Evolutionary conservation across 2,329 filamentous ascomycete species (phyloP), one percentile per base, ranked within the genome.

Genomic region (Amylocarpus encephaloides): DNA sequence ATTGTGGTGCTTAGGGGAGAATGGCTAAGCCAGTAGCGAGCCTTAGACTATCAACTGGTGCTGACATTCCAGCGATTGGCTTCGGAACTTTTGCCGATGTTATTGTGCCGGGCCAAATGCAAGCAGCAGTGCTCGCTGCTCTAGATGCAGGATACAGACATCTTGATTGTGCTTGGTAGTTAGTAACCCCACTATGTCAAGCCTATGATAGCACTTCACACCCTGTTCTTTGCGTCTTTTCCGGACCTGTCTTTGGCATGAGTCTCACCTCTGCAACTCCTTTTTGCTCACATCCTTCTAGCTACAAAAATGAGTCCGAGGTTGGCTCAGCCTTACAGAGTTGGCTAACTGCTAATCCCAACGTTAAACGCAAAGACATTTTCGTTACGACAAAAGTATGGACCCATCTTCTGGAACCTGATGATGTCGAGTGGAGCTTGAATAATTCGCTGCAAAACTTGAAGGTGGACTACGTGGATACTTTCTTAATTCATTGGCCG

Each of bases 401-500:
- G 60, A 83, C 82, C 62, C 88, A 86, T 48, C 88, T 86, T 70
- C 82, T 84, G 67, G 57, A 73, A 66, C 58, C 62, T 2, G 79
- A 78, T 40, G 76, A 83, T 18, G 80, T 82, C 5, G 81, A 85
- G 68, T 73, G 84, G 64, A 82, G 79, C 38, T 74, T 92, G 35
- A 79, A 88, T 57, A 81, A 84, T 73, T 86, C 82, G 60, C 71
- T 93, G 66, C 77, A 82, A 69, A 77, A 78, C 52, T 72, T 94
- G 26, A 85, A 86, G 1, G 72, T 92, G 43, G 84, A 89, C 57
- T 92, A 93, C 66, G 77, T 94, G 9, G 88, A 94, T 66, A 73
- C 92, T 49, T 88, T 80, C 65, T 76, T 94, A 30, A 79, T 94
- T 72, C 88, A 95, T 72, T 93, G 88, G 87, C 85, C 87, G 2